Base-by-base conservation (phyloP, 768 basidiomycete genomes). In the Suillus occidentalis region DNA sequence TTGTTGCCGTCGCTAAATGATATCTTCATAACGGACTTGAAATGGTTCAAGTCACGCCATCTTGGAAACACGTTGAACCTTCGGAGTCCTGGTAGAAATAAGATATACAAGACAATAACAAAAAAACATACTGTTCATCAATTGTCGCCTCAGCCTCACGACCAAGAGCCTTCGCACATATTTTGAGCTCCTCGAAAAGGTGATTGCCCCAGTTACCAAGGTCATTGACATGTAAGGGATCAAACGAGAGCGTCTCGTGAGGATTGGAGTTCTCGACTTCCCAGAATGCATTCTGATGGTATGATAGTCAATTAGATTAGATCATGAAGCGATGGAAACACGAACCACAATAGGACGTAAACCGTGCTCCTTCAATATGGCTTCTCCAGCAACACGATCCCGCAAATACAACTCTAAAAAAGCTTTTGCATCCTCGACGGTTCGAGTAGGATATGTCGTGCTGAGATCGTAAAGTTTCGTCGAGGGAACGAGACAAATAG, bases 261-360 rank as follows among this genome's bases (percentile, higher is more conserved):
- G 76, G 74, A 67, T 82, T 77, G 7, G 75, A 78, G 64, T 75
- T 59, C 16, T 57, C 58, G 10, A 82, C 59, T 1, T 40, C 57
- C 79, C 79, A 82, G 68, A 82, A 82, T 6, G 73, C 75, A 72
- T 81, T 82, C 79, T 81, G 45, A 12, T 13, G 4, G 28, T 39
- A 28, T 28, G 28, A 28, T 28, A 28, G 28, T 28, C 28, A 28
- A 28, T 28, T 28, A 28, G 28, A 28, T 28, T 28, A 28, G 28
- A 28, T 28, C 28, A 49, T 45, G 45, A 47, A n/a, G 4, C 42
- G 20, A 43, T 47, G 10, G 14, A 49, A 45, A 43, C 5, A 49
- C 10, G 6, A 49, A 49, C 69, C 47, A 53, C 56, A 34, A 68
- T 28, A 13, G 62, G 43, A 14, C 68, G 66, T 31, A 72, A 40